Evolutionary conservation across 2,329 filamentous ascomycete species (phyloP).

Genomic region (Sarocladium strictum): DNA sequence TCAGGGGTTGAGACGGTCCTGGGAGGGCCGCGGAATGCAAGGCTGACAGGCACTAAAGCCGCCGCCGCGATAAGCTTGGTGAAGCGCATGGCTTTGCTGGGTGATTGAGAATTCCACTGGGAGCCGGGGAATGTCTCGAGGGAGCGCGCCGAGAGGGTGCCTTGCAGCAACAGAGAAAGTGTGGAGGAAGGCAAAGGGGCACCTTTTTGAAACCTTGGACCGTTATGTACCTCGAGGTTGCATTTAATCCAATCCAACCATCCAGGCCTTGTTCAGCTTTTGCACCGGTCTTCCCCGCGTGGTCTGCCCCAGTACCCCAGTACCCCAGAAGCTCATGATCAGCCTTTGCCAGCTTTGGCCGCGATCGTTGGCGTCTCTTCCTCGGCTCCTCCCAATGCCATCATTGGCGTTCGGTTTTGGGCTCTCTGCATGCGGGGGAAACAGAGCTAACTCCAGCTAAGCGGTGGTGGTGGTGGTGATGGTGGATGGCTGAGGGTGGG

Average conservation of each 20-base stretch:
- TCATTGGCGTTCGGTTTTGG: no score
- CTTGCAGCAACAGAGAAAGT: background rate
- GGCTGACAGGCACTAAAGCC: slow-evolving; percentile 26
- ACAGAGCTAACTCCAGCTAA: no score
- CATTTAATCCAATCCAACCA: slow-evolving; percentile 1
- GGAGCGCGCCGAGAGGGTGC: background rate
- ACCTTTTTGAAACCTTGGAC: background rate
- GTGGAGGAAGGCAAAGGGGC: background rate
- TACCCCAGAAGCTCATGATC: background rate
- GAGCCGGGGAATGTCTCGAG: background rate
- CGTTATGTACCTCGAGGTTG: background rate
- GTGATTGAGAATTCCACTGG: background rate
- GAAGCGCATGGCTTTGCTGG: slow-evolving; percentile 32
- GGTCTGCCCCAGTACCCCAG: background rate
- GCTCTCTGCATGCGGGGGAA: background rate
- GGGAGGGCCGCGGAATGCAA: slow-evolving; percentile 22
- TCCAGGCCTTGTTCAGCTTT: background rate
- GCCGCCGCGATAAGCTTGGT: slow-evolving; percentile 25
- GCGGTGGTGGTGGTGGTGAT: no score
- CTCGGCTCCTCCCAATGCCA: no score
- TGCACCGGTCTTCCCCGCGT: background rate
- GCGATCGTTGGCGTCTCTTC: no score
- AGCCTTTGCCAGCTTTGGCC: no score
- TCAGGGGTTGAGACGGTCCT: slow-evolving; percentile 10
- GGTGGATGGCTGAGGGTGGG: no score